Evolutionary conservation across 2,329 filamentous ascomycete species (phyloP).

Genomic region (Penicillium sp.): DNA sequence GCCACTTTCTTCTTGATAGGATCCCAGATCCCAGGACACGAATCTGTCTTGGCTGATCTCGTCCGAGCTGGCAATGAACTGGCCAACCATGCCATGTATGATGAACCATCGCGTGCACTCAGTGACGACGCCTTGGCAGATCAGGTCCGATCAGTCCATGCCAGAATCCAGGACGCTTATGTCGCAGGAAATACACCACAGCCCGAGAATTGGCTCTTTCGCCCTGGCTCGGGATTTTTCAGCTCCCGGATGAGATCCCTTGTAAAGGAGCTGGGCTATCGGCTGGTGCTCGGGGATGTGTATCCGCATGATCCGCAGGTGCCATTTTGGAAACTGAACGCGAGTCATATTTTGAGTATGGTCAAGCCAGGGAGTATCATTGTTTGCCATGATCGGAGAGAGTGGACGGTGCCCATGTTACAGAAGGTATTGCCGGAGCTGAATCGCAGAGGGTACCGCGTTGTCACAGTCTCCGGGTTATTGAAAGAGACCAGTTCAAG

Average conservation of each 20-base stretch:
- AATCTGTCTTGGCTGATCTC: slow-evolving; percentile 56
- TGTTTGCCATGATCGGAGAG: slow-evolving; percentile 78
- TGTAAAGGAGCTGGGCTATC: slow-evolving; percentile 61
- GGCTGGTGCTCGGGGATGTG: slow-evolving; percentile 74
- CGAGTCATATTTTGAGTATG: slow-evolving; percentile 77
- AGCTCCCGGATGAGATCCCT: slow-evolving; percentile 64
- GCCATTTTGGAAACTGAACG: slow-evolving; percentile 65
- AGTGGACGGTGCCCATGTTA: slow-evolving; percentile 83
- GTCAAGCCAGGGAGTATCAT: slow-evolving; percentile 72
- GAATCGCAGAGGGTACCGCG: slow-evolving; percentile 63
- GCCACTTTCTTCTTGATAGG: slow-evolving; percentile 92
- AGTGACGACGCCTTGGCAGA: slow-evolving; percentile 55
- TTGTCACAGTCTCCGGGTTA: slow-evolving; percentile 69
- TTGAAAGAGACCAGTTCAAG: slow-evolving; percentile 39
- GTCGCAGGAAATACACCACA: slow-evolving; percentile 23
- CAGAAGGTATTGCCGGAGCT: slow-evolving; percentile 68
- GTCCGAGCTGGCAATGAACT: slow-evolving; percentile 67
- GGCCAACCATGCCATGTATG: slow-evolving; percentile 85
- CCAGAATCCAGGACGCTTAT: slow-evolving; percentile 58
- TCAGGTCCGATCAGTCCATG: slow-evolving; percentile 66
- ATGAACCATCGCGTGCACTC: slow-evolving; percentile 69
- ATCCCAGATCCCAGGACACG: slow-evolving; percentile 61
- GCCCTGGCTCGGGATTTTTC: slow-evolving; percentile 83
- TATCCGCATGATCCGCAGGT: slow-evolving; percentile 94
- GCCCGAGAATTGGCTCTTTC: slow-evolving; percentile 65